phyloP scores from a whole-genome alignment of 2,329 filamentous ascomycete genomes.

The Fusarium staphyleae region DNA sequence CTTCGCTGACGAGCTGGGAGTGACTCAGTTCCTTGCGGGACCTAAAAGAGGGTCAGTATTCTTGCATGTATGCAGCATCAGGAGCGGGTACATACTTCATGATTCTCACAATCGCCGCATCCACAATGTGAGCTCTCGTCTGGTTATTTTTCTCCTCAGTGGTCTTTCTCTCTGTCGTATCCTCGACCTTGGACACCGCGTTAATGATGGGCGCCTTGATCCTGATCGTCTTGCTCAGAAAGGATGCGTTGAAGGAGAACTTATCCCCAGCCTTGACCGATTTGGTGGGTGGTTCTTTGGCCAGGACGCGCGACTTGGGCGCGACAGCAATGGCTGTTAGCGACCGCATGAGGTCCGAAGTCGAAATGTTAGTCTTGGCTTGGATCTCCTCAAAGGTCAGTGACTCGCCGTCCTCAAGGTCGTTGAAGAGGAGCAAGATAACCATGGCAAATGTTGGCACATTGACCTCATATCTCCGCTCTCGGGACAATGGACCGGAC shows the following conservation, averaged over 20 bases:
- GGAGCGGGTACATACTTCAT: constrained; percentile 75
- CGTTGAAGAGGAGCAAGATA: constrained; percentile 88
- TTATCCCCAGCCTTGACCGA: constrained; percentile 76
- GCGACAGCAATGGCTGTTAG: constrained; percentile 83
- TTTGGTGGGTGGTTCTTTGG: constrained; percentile 82
- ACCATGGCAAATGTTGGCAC: constrained; percentile 94
- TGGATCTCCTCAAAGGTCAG: constrained; percentile 80
- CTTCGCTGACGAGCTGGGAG: constrained; percentile 73
- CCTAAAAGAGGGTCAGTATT: constrained; percentile 52
- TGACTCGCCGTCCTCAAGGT: constrained; percentile 61
- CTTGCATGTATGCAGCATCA: background rate
- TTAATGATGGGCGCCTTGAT: constrained; percentile 90
- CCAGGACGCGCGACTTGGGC: constrained; percentile 80
- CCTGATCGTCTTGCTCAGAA: constrained; percentile 81
- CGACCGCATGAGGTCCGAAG: constrained; percentile 75
- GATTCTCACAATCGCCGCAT: constrained; percentile 80
- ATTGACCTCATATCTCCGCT: constrained; percentile 85
- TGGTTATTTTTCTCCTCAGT: constrained; percentile 81
- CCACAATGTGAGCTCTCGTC: constrained; percentile 72
- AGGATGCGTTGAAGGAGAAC: constrained; percentile 84
- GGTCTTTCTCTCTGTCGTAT: constrained; percentile 68
- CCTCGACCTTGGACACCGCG: constrained; percentile 84
- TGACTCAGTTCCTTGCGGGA: constrained; percentile 77
- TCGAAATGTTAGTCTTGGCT: constrained; percentile 78
- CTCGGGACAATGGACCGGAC: constrained; percentile 64